Evolutionary conservation across 345 rosid genomes (phyloP), one percentile per base, ranked within the genome.

Genomic region (Citrus mangshanensis): DNA sequence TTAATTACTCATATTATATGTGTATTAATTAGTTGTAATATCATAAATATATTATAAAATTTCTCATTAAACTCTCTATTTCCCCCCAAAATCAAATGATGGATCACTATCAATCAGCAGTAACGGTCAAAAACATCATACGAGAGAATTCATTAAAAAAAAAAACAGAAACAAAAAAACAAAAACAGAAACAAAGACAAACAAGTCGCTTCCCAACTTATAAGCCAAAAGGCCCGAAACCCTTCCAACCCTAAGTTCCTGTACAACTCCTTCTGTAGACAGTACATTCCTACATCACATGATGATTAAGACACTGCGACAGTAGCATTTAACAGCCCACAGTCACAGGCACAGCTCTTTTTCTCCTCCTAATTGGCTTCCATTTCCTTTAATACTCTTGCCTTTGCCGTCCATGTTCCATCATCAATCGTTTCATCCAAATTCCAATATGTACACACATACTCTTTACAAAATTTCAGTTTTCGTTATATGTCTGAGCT

Each of bases 1-100:
- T 32, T 0, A 32, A 32, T 32, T 32, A 32, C 0, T 32, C 0
- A 4, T 32, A 4, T 32, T 0, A 32, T 32, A 32, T 0, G 0
- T 32, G 5, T 4, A 32, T 32, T 32, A 32, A 32, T 32, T 32
- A 32, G 0, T 32, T 32, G 0, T 0, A 32, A 32, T 32, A 32
- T 0, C 5, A 4, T 0, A 4, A 32, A 4, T 32, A 0, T 32
- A 32, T 32, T 4, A 0, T 32, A 4, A 32, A 32, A 32, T 32
- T 32, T 32, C 0, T 32, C 34, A 0, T 32, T 32, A 32, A 32
- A 35, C 37, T 35, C 37, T 42, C 3, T 12, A 12, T 42, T 16
- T 42, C 16, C 16, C 49, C 0, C 56, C 22, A 51, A 54, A 46
- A 46, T 46, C 51, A 46, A 46, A 46, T 4, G 58, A 54, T 18